Conservation (phyloP, 2,329 filamentous ascomycete genomes). For the Diaporthe australafricana region DNA sequence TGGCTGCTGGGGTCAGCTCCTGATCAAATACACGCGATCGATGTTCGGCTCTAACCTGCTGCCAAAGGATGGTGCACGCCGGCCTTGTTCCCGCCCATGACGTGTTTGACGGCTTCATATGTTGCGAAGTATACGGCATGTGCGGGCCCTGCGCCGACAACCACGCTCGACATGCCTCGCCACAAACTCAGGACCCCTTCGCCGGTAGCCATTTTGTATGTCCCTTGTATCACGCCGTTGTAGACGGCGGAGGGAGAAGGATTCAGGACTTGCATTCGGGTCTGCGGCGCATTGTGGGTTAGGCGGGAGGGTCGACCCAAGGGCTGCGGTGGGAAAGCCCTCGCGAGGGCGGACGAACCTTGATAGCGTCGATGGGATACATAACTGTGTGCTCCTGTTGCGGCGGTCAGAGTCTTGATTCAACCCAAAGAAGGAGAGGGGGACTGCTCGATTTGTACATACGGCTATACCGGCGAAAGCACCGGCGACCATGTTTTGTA, state of each 20-base stretch:
- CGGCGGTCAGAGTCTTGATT: slow-evolving; percentile 33
- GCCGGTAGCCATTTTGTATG: slow-evolving; percentile 88
- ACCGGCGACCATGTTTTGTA: slow-evolving; percentile 95
- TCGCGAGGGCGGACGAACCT: slow-evolving; percentile 67
- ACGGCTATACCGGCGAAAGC: slow-evolving; percentile 97
- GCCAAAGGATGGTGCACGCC: slow-evolving; percentile 93
- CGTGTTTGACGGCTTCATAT: slow-evolving; percentile 96
- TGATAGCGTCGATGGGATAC: slow-evolving; percentile 98
- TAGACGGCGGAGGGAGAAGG: slow-evolving; percentile 85
- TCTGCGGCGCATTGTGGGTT: slow-evolving; percentile 64
- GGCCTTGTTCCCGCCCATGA: slow-evolving; percentile 90
- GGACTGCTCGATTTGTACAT: slow-evolving; percentile 50
- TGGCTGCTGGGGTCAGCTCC: slow-evolving; percentile 65
- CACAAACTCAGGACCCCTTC: slow-evolving; percentile 94
- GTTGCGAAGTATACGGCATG: slow-evolving; percentile 99
- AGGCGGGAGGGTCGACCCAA: slow-evolving; percentile 9
- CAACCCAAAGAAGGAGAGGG: slow-evolving; percentile 30
- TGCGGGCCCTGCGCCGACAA: slow-evolving; percentile 96
- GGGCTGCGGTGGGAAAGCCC: slow-evolving; percentile 38
- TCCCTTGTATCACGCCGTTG: slow-evolving; percentile 90
- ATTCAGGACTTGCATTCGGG: slow-evolving; percentile 96
- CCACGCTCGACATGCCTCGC: slow-evolving; percentile 96
- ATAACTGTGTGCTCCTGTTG: slow-evolving; percentile 95
- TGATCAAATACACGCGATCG: neutral
- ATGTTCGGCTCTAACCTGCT: slow-evolving; percentile 72